Evolutionary conservation across 352 stramenopile species (phyloP).

Genomic region (Globisporangium emineosum): DNA sequence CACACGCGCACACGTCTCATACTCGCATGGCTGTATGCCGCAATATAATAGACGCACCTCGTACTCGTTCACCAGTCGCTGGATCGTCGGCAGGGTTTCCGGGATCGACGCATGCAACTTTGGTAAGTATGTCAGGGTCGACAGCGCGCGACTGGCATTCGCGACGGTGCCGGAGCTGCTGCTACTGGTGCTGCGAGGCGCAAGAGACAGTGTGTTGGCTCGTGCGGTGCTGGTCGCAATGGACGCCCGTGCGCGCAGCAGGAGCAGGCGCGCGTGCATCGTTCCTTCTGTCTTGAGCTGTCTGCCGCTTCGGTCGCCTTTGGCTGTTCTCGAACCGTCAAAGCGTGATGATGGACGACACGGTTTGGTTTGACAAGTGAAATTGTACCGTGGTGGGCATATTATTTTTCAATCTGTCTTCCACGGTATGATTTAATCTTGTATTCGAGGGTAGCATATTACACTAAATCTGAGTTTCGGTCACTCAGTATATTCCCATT

Average conservation of each 20-base stretch:
- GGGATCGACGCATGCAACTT: conserved; percentile 51
- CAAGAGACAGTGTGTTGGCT: background rate
- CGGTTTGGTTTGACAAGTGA: background rate
- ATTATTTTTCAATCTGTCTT: background rate
- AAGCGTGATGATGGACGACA: background rate
- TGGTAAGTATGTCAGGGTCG: conserved; percentile 43
- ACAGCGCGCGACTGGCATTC: conserved; percentile 17
- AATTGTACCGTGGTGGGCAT: background rate
- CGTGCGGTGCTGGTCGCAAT: background rate
- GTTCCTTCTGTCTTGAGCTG: too few relatives aligned
- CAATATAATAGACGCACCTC: conserved; percentile 26
- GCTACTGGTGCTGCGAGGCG: background rate
- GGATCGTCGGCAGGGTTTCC: conserved; percentile 34
- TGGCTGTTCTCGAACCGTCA: background rate
- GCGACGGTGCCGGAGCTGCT: background rate
- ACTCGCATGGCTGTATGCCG: too few relatives aligned
- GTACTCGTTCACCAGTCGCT: conserved; percentile 39
- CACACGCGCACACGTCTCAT: background rate
- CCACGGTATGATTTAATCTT: too few relatives aligned
- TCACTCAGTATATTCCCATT: too few relatives aligned
- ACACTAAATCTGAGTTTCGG: too few relatives aligned
- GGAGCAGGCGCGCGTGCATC: background rate
- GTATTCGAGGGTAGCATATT: too few relatives aligned
- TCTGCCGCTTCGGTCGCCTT: background rate
- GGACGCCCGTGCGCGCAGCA: background rate